Evolutionary conservation across 139 green algal genomes (phyloP).

Genomic region (Raphidocelis subcapitata): DNA sequence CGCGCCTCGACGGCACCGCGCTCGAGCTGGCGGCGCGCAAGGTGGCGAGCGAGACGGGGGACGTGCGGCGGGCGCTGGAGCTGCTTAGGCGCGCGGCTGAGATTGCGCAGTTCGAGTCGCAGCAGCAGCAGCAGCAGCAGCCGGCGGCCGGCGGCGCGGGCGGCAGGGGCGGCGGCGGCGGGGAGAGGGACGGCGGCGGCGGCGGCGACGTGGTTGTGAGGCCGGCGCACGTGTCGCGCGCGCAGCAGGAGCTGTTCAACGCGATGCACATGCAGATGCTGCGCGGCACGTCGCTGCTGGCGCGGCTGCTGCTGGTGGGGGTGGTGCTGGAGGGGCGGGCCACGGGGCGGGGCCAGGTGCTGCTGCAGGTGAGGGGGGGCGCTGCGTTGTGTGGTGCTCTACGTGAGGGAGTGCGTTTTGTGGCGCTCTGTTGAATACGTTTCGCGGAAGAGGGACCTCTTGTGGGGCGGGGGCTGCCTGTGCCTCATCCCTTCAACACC

Average conservation of each 20-base stretch:
- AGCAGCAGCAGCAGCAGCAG: conserved; percentile 17
- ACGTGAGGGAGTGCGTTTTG: too few relatives aligned
- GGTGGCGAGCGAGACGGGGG: conserved; percentile 48
- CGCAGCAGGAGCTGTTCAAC: conserved; percentile 40
- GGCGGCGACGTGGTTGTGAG: neutral
- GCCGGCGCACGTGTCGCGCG: conserved; percentile 27
- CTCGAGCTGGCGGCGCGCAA: conserved; percentile 54
- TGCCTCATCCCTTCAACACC: too few relatives aligned
- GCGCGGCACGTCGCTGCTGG: conserved; percentile 36
- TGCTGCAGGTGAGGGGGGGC: conserved; percentile 31
- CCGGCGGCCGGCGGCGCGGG: neutral
- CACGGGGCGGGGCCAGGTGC: conserved; percentile 40
- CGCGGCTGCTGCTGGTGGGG: conserved; percentile 68
- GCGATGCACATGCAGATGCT: conserved; percentile 65
- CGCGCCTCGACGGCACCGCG: conserved; percentile 39
- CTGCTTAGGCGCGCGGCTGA: conserved; percentile 14
- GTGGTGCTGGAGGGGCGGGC: conserved; percentile 68
- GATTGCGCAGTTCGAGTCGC: conserved; percentile 23
- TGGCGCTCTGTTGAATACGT: too few relatives aligned
- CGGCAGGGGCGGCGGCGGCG: conserved; percentile 5
- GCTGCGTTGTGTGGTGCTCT: too few relatives aligned
- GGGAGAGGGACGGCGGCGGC: conserved; percentile 6
- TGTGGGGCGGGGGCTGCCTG: too few relatives aligned
- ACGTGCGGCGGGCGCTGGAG: neutral
- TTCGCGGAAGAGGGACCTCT: too few relatives aligned